Evolutionary conservation across 2,329 filamentous ascomycete genomes (phyloP).

Genomic region (Colletotrichum sp.): DNA sequence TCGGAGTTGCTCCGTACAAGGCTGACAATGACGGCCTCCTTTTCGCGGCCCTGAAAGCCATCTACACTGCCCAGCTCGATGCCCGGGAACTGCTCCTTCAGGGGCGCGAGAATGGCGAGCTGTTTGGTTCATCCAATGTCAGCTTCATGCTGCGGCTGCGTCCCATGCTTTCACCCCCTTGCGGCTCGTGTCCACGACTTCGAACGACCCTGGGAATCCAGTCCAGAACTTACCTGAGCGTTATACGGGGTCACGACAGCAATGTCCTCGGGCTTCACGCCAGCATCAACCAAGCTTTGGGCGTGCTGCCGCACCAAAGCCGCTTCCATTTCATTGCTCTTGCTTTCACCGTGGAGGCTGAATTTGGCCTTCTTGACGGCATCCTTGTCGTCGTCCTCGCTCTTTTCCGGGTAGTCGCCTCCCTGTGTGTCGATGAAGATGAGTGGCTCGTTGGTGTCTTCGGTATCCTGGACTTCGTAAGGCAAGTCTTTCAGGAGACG

Average conservation of each 20-base stretch:
- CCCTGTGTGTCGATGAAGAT: constrained; percentile 98
- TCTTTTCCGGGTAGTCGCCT: constrained; percentile 85
- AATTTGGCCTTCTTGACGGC: constrained; percentile 47
- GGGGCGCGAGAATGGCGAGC: constrained; percentile 77
- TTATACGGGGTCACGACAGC: constrained; percentile 97
- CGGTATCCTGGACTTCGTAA: constrained; percentile 78
- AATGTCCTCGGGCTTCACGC: constrained; percentile 83
- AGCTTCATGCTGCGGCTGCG: constrained; percentile 18
- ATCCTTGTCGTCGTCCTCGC: constrained; percentile 71
- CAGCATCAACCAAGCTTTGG: constrained; percentile 74
- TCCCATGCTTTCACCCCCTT: neutral
- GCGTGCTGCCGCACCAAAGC: constrained; percentile 82
- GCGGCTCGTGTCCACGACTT: neutral
- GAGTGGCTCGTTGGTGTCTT: constrained; percentile 86
- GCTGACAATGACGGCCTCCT: constrained; percentile 92
- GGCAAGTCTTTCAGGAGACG: constrained; percentile 79
- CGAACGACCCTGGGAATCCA: neutral
- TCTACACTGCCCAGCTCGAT: constrained; percentile 97
- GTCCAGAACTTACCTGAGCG: constrained; percentile 68
- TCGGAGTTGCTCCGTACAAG: constrained; percentile 91
- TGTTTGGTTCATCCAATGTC: constrained; percentile 39
- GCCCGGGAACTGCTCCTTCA: constrained; percentile 82
- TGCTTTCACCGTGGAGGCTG: constrained; percentile 65
- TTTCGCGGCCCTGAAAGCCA: constrained; percentile 96
- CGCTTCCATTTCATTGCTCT: constrained; percentile 92